Percentiles rank a stretch among this genome's conserved stretches.
phyloP scores from a whole-genome alignment of 116 monocot species.

The Posidonia oceanica region DNA sequence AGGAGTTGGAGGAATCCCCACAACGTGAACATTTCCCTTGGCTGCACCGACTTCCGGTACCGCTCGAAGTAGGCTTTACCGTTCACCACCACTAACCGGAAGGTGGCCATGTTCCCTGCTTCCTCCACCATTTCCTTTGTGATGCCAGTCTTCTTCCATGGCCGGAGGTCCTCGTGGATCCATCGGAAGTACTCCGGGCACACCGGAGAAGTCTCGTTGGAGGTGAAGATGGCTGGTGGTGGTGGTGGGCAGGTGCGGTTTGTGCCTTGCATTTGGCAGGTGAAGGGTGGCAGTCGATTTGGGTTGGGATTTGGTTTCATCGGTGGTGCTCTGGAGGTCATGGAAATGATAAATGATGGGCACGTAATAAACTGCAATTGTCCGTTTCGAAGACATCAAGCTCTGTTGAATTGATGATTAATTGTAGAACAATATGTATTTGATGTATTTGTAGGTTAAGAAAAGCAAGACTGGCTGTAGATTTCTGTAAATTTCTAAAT shows the following conservation, averaged over 20 bases:
- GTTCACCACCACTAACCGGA: conserved; percentile 35
- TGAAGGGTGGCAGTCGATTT: neutral
- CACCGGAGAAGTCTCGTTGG: neutral
- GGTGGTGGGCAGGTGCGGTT: conserved; percentile 6
- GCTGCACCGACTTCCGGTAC: conserved; percentile 34
- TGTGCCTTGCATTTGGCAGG: neutral
- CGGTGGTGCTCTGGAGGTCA: too few species aligned
- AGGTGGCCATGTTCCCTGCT: conserved; percentile 18
- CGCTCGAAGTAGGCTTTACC: conserved; percentile 39
- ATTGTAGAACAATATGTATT: too few species aligned
- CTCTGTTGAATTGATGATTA: too few species aligned
- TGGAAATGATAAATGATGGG: too few species aligned
- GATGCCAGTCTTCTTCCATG: conserved; percentile 45
- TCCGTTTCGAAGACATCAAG: too few species aligned
- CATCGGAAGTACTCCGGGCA: conserved; percentile 64
- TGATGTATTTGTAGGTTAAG: too few species aligned
- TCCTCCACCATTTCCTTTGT: conserved; percentile 34
- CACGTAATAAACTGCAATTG: too few species aligned
- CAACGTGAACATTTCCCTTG: conserved; percentile 53
- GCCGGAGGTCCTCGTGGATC: conserved; percentile 56
- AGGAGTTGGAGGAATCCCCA: conserved; percentile 68
- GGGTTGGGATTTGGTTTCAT: too few species aligned
- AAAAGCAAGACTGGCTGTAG: too few species aligned
- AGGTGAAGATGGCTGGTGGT: neutral
- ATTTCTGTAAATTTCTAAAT: too few species aligned